A percentile compares a stretch with the other conserved stretches of the same genome.
phyloP scores from a whole-genome alignment of 768 basidiomycete genomes.

The Tylopilus sp. region DNA sequence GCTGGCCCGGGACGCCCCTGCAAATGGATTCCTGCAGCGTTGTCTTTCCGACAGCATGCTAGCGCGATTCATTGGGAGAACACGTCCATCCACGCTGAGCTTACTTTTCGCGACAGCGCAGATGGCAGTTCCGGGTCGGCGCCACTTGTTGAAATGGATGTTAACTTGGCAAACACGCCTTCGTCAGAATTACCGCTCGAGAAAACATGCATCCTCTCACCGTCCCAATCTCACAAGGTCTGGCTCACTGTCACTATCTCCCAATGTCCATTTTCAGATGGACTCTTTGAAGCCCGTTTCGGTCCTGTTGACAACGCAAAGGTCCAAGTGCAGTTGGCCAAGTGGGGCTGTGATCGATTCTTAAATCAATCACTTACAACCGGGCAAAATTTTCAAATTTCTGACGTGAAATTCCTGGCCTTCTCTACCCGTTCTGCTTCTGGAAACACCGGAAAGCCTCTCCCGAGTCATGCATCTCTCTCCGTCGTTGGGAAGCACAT shows the following conservation, averaged over 20 bases:
- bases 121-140: neutral
- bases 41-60: slow-evolving; percentile 9
- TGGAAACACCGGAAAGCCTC: neutral
- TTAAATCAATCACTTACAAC: slow-evolving; percentile 15
- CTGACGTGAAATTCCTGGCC: slow-evolving; percentile 22
- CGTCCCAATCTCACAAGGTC: neutral
- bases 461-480: slow-evolving; percentile 15
- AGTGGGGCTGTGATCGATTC: slow-evolving; percentile 1
- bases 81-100: slow-evolving; percentile 12
- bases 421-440: neutral
- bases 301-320: neutral
- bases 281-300: slow-evolving; percentile 10
- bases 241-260: slow-evolving; percentile 15
- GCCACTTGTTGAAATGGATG: neutral
- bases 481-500: slow-evolving; percentile 11
- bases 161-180: slow-evolving; percentile 2
- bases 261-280: slow-evolving; percentile 10
- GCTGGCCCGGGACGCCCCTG: too few species aligned
- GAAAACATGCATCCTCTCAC: neutral
- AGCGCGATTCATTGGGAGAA: slow-evolving; percentile 7
- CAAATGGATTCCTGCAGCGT: neutral
- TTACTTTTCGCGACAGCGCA: neutral
- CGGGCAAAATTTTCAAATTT: slow-evolving; percentile 13
- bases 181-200: neutral
- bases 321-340: slow-evolving; percentile 1